These are phyloP conservation scores for Solanum appendiculatum DNA, from an alignment of 257 asterid species.

Conservation along the genomic window DNA sequence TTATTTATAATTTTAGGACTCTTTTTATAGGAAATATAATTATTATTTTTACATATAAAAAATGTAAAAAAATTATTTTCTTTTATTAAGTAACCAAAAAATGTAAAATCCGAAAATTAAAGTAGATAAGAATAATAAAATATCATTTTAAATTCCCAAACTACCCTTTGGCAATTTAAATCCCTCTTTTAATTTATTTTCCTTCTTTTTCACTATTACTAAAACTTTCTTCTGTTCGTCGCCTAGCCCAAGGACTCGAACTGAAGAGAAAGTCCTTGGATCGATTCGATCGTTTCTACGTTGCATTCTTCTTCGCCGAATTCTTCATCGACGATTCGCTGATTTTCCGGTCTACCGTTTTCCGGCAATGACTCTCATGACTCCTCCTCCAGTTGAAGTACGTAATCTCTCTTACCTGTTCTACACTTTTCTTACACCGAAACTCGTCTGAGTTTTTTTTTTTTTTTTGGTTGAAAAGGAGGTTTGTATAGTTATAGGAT, in stretches of 20 bases:
- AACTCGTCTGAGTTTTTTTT: neutral
- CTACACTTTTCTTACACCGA: neutral
- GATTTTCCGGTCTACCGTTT: neutral
- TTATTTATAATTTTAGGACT: neutral
- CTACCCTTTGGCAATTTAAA: neutral
- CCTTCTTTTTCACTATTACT: neutral
- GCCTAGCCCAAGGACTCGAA: neutral
- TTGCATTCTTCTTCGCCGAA: neutral
- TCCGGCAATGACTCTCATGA: neutral
- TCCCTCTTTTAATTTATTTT: neutral
- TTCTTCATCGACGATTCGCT: neutral
- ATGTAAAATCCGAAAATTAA: neutral
- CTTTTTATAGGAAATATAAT: neutral
- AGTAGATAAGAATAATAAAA: neutral
- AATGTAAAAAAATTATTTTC: neutral
- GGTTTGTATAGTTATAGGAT: neutral
- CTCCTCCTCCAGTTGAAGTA: neutral
- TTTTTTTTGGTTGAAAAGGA: neutral
- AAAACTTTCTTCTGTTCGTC: neutral
- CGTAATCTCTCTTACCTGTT: neutral
- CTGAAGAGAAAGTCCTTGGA: neutral
- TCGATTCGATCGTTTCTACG: neutral
- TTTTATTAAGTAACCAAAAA: neutral
- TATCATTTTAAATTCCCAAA: neutral
- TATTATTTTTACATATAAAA: neutral